A percentile compares a stretch with the other conserved stretches of the same genome.
Conservation (phyloP, 2,329 filamentous ascomycete species). For the Clarireedia monteithiana region DNA sequence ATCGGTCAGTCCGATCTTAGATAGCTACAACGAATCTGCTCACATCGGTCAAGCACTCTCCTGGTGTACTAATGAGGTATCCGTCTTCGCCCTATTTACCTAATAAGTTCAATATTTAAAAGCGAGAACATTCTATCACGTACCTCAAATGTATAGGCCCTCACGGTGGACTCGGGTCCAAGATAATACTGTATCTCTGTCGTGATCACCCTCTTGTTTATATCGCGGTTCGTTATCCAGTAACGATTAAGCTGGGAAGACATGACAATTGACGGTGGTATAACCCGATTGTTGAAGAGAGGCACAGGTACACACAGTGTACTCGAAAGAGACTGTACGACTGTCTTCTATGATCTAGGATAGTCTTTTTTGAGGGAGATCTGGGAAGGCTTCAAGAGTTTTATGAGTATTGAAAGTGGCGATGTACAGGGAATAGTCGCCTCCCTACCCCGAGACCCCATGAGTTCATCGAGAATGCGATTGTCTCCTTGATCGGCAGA, state of each 20-base stretch:
- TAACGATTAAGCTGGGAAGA: slow-evolving; percentile 44
- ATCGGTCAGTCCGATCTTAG: slow-evolving; percentile 9
- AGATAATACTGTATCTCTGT: slow-evolving; percentile 51
- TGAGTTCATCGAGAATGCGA: neutral
- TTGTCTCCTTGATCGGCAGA: neutral
- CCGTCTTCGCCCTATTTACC: slow-evolving; percentile 48
- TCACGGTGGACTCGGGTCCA: slow-evolving; percentile 49
- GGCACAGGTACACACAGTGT: slow-evolving; percentile 3
- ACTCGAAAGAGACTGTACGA: slow-evolving; percentile 10
- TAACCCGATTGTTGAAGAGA: slow-evolving; percentile 1
- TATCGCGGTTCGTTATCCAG: slow-evolving; percentile 52
- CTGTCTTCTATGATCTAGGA: neutral
- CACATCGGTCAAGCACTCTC: slow-evolving; percentile 51
- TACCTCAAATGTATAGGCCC: slow-evolving; percentile 50
- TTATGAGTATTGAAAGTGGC: neutral
- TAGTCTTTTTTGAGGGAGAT: neutral
- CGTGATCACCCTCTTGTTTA: slow-evolving; percentile 53
- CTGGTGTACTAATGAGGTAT: slow-evolving; percentile 51
- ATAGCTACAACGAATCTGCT: slow-evolving; percentile 25
- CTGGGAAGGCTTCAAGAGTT: neutral
- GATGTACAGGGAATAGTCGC: neutral
- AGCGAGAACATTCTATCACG: slow-evolving; percentile 21
- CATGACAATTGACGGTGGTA: slow-evolving; percentile 24
- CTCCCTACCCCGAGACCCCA: neutral
- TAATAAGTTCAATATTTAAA: slow-evolving; percentile 16